A percentile compares a stretch with the other conserved stretches of the same genome.
phyloP scores from a whole-genome alignment of 139 green algal species.

The Protoeuglena noctilucae region DNA sequence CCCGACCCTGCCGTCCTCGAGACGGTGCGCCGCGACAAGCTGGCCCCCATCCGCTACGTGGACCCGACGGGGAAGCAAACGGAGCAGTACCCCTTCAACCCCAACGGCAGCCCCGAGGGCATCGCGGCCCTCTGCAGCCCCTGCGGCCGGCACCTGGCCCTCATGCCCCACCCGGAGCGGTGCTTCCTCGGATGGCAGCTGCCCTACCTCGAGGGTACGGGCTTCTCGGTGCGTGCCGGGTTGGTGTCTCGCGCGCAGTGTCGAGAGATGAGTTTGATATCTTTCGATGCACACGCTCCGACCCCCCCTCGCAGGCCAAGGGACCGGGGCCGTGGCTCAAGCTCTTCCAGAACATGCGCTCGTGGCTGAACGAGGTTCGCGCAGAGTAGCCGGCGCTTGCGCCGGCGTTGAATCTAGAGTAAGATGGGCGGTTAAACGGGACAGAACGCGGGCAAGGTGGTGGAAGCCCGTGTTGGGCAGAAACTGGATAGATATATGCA shows the following conservation, averaged over 20 bases:
- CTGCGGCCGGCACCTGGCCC: constrained; percentile 87
- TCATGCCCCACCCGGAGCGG: constrained; percentile 98
- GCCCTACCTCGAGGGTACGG: constrained; percentile 43
- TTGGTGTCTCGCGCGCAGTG: no score
- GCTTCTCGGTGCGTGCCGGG: no score
- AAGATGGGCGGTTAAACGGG: no score
- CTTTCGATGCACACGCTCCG: no score
- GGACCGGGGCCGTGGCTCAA: constrained; percentile 81
- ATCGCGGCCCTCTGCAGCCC: constrained; percentile 83
- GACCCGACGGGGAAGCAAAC: constrained; percentile 44
- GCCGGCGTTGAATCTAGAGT: no score
- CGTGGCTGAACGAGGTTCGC: no score
- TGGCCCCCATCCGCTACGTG: constrained; percentile 79
- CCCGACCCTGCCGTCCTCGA: constrained; percentile 47
- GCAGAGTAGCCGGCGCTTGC: no score
- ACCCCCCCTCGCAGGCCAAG: no score
- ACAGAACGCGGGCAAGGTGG: no score
- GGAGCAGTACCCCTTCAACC: constrained; percentile 88
- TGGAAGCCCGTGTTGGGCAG: no score
- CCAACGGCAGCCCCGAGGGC: constrained; percentile 85
- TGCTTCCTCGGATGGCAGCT: constrained; percentile 90
- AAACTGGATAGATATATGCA: no score
- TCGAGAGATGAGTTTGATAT: no score
- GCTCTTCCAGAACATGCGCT: constrained; percentile 92
- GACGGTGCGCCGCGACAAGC: constrained; percentile 31